Base-by-base conservation (phyloP, 208 protist species). In the Jaenimonas drosophilae region DNA sequence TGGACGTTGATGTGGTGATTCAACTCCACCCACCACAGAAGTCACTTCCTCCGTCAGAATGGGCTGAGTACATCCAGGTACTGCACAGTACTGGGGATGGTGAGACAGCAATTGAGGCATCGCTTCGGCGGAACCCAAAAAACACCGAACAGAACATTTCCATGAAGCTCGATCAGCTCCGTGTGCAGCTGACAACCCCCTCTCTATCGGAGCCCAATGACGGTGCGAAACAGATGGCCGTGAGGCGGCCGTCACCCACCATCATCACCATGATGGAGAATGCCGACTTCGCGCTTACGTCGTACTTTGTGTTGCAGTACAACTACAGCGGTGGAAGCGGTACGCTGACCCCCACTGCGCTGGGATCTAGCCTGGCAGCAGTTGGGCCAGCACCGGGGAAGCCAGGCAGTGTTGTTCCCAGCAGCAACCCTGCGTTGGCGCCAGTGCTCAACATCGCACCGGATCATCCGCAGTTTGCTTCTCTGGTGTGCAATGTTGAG, bases 11-110 rank as follows among this genome's bases (percentile, higher is more conserved):
- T 59, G 30, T 73, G 11, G 45, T 87, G 14, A 59, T 91, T 38
- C 77, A 85, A 43, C 83, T 75, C 41, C 75, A 81, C 64, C 81
- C 81, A 0, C 76, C 81, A 14, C 75, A 85, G 58, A 86, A 87
- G 54, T 84, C 81, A 12, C 49, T 85, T 31, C 69, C 67, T 16
- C 58, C 71, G 39, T 57, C 63, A 17, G 77, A 85, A 49, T 76
- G 81, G 58, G 62, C 59, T 2, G 74, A 79, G 53, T 87, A 73
- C 49, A 67, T 91, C 7, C 72, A 81, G 45, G 46, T 82, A 4
- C 59, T 91, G 25, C 76, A 87, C 63, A 85, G 74, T 25, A 91
- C 81, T 14, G 69, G 53, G 4, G 62, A 85, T 37, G 57, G 64
- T 2, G 73, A 85, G 39, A 47, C 48, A n/a, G 68, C 72, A 37